These are phyloP conservation scores for Phytophthora kernoviae DNA, from an alignment of 352 stramenopile genomes.

Conservation along the genomic window DNA sequence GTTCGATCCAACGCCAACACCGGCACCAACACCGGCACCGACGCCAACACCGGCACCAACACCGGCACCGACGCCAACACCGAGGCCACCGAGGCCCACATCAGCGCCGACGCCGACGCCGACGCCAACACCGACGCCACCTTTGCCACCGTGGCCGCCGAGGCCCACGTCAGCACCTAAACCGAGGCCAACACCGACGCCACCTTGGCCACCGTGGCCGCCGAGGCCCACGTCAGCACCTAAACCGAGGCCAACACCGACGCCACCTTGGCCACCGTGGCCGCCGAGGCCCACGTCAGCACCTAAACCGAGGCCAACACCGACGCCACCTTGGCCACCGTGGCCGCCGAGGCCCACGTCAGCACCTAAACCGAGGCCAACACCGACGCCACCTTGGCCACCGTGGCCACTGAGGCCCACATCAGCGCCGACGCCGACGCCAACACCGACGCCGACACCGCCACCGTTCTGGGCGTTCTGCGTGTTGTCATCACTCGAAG, in stretches of 20 bases:
- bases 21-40: slow-evolving; percentile 1
- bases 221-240: slow-evolving; percentile 6
- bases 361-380: neutral
- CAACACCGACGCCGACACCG: neutral
- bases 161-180: neutral
- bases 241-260: neutral
- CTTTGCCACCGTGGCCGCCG: neutral
- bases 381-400: neutral
- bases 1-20: neutral
- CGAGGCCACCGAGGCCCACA: slow-evolving; percentile 4
- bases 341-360: neutral
- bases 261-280: neutral
- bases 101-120: slow-evolving; percentile 4
- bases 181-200: neutral
- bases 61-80: slow-evolving; percentile 1
- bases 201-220: neutral
- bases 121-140: neutral
- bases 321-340: neutral
- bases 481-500: slow-evolving; percentile 9
- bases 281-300: slow-evolving; percentile 2
- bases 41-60: slow-evolving; percentile 2
- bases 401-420: neutral
- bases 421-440: neutral
- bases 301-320: neutral
- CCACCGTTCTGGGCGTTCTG: slow-evolving; percentile 6